phyloP scores from a whole-genome alignment of 2,329 filamentous ascomycete genomes.

The Pestalotiopsis fici region DNA sequence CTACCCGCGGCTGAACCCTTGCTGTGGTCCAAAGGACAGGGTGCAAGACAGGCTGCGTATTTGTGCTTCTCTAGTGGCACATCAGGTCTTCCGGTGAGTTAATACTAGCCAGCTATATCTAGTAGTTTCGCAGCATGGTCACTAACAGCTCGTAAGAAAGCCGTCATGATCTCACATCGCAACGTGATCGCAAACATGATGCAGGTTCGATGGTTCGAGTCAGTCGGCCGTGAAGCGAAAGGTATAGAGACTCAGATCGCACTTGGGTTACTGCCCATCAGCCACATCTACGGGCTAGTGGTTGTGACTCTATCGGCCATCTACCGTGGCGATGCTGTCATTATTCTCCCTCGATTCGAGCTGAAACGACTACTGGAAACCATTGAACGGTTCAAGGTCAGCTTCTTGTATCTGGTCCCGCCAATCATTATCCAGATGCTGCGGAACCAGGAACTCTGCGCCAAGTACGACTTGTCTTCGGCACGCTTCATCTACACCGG shows the following conservation, averaged over 20 bases:
- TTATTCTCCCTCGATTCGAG: constrained; percentile 75
- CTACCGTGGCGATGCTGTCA: constrained; percentile 71
- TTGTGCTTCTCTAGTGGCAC: constrained; percentile 76
- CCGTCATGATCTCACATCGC: constrained; percentile 74
- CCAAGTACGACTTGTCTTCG: constrained; percentile 71
- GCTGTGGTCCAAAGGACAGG: constrained; percentile 59
- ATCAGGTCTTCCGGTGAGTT: constrained; percentile 65
- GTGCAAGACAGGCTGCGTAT: constrained; percentile 65
- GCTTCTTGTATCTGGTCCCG: constrained; percentile 67
- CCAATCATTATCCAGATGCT: constrained; percentile 80
- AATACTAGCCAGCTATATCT: not conserved
- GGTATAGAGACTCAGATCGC: constrained; percentile 35
- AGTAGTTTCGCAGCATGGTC: not conserved
- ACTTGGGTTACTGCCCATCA: constrained; percentile 71
- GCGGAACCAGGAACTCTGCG: constrained; percentile 60
- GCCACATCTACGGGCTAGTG: constrained; percentile 77
- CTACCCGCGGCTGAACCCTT: constrained; percentile 51
- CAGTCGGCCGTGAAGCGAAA: constrained; percentile 27
- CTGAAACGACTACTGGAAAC: constrained; percentile 60
- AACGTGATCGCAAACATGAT: constrained; percentile 75
- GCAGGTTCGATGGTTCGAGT: constrained; percentile 53
- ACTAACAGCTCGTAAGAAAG: constrained; percentile 54
- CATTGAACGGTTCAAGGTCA: constrained; percentile 70
- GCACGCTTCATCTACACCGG: constrained; percentile 70
- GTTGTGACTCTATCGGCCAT: constrained; percentile 65